A percentile compares a stretch with the other conserved stretches of the same genome.
Conservation (phyloP, 768 basidiomycete species). For the Rhodotorula paludigena region DNA sequence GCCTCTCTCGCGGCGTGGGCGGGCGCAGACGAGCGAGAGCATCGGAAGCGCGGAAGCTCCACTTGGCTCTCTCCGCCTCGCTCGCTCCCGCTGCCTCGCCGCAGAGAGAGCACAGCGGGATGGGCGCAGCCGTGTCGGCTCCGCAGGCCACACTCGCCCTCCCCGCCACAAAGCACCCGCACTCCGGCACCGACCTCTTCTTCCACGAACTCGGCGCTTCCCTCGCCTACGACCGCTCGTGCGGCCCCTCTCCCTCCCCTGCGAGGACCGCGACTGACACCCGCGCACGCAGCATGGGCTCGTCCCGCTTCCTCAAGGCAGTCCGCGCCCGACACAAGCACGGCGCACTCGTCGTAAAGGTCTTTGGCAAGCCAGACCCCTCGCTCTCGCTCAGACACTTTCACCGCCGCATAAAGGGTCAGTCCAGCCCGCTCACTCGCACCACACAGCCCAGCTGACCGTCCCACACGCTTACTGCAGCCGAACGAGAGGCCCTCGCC, state of each 20-base stretch:
- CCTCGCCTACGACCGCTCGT: conserved; percentile 89
- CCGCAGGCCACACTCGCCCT: not conserved
- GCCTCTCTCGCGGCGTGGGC: too few species aligned
- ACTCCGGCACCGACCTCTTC: conserved; percentile 15
- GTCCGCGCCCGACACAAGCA: conserved; percentile 77
- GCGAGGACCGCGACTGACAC: not conserved
- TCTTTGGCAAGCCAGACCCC: conserved; percentile 92
- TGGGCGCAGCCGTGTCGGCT: conserved; percentile 17
- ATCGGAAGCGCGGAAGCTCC: not conserved
- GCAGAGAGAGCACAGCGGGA: not conserved
- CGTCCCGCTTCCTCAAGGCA: conserved; percentile 72
- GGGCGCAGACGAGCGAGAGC: too few species aligned
- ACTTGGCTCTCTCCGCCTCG: not conserved
- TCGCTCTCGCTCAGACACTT: conserved; percentile 69
- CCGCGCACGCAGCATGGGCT: conserved; percentile 57
- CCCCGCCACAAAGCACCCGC: not conserved
- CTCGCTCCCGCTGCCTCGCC: not conserved
- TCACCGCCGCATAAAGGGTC: conserved; percentile 69
- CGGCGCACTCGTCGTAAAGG: conserved; percentile 82
- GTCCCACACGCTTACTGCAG: conserved; percentile 49
- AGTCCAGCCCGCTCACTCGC: not conserved
- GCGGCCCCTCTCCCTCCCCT: conserved; percentile 28
- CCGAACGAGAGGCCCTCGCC: conserved; percentile 72
- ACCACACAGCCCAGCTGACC: not conserved
- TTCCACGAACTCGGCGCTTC: conserved; percentile 79